phyloP scores from a whole-genome alignment of 176 grass and related monocot genomes.

The Aechmea fasciata region DNA sequence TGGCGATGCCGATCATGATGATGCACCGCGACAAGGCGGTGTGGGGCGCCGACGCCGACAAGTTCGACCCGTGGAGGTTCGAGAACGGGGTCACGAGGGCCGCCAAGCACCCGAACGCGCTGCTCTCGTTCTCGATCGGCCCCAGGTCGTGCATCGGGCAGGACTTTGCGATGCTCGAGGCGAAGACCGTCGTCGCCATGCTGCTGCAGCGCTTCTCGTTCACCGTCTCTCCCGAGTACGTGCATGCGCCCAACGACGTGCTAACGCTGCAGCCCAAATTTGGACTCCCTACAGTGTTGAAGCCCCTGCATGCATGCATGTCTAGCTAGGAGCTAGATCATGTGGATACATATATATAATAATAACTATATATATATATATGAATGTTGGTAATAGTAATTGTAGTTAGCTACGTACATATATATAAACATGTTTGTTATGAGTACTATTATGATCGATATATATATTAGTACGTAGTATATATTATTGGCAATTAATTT shows the following conservation, averaged over 20 bases:
- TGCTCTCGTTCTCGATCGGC: conserved; percentile 36
- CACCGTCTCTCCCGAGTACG: conserved; percentile 36
- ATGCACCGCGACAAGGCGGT: conserved; percentile 38
- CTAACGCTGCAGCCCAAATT: conserved; percentile 27
- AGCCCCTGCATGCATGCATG: conserved; percentile 20
- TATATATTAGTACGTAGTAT: no score
- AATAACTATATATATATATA: no score
- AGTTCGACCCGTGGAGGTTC: conserved; percentile 52
- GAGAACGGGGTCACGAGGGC: conserved; percentile 26
- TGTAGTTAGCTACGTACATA: conserved; percentile 23
- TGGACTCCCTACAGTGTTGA: conserved; percentile 31
- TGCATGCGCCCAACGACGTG: conserved; percentile 36
- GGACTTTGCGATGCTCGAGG: conserved; percentile 51
- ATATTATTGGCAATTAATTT: no score
- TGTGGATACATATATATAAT: no score
- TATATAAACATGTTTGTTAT: conserved; percentile 12
- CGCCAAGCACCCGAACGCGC: conserved; percentile 29
- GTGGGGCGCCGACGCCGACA: conserved; percentile 33
- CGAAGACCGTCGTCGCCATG: conserved; percentile 23
- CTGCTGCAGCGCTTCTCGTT: conserved; percentile 43
- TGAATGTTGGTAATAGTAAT: neutral
- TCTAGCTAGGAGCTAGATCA: no score
- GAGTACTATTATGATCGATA: no score
- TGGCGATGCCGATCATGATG: conserved; percentile 22
- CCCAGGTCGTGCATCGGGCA: conserved; percentile 45